Percentiles rank a stretch among this genome's conserved stretches.
phyloP scores from a whole-genome alignment of 139 green algal species.

The Chlorella sp. region DNA sequence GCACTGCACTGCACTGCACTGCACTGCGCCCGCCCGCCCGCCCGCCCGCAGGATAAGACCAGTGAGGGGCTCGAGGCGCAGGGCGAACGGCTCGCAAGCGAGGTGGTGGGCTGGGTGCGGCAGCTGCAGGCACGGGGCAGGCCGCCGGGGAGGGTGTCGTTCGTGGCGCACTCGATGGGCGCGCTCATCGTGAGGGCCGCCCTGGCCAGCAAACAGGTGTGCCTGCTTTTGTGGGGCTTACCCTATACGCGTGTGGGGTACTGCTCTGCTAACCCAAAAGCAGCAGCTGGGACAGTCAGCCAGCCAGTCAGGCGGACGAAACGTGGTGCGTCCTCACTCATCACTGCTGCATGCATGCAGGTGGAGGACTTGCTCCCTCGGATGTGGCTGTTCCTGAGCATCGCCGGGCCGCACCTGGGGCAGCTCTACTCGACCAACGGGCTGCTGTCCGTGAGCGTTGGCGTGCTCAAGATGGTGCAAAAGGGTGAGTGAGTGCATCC shows the following conservation, averaged over 20 bases:
- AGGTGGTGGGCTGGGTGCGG: constrained; percentile 4
- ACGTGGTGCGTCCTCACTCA: no score
- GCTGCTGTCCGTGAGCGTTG: constrained; percentile 34
- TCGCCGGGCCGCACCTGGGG: constrained; percentile 52
- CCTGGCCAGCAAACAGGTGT: constrained; percentile 26
- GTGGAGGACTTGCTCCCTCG: constrained; percentile 22
- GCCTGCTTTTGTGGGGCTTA: no score
- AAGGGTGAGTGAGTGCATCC: no score
- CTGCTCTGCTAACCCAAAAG: no score
- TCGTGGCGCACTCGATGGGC: constrained; percentile 57
- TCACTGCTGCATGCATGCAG: no score
- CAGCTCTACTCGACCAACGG: constrained; percentile 41
- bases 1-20: no score
- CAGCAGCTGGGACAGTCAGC: no score
- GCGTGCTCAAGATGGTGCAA: constrained; percentile 34
- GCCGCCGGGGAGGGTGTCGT: constrained; percentile 25
- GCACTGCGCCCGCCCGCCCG: no score
- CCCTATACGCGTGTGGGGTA: no score
- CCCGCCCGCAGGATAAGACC: constrained; percentile 7
- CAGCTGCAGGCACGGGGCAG: background rate
- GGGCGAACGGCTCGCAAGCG: constrained; percentile 16
- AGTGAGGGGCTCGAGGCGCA: background rate
- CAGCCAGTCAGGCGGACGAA: no score
- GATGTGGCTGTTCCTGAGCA: constrained; percentile 40
- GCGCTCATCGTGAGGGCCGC: constrained; percentile 48